Evolutionary conservation across 1,139 yeast genomes (phyloP), one percentile per base, ranked within the genome.

Genomic region (Yamadazyma mexicana): DNA sequence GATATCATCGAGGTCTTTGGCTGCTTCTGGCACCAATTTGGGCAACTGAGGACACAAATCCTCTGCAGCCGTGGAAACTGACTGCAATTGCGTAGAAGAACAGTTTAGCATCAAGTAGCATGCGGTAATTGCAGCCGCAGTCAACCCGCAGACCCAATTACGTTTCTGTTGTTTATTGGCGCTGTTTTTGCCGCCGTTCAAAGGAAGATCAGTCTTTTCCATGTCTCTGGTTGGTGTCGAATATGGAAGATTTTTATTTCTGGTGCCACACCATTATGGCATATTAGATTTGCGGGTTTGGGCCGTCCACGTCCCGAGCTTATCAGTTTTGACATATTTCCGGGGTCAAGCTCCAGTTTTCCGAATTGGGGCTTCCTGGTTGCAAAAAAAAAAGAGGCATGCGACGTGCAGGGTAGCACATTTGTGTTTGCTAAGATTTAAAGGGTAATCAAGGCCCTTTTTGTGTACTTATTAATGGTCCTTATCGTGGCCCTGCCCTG

Each of bases 21-120:
- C 51, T 23, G 44, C 47, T 29, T 44, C 50, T 2, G 59, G 61
- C 4, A 52, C 35, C 31, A 40, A 34, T 39, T 52, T 31, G 20
- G 51, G 33, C 44, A 56, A 27, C 42, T 50, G 12, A 16, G 43
- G 39, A 43, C 54, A 39, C 34, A 29, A 31, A 17, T 42, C 44
- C 15, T 25, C 34, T n/a, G 12, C 9, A 27, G 6, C 17, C 8
- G 17, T 12, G 30, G 16, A 4, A 27, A 5, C 16, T 5, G 14
- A 4, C 5, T 15, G 31, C 18, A 28, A 28, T 16, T 28, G 6
- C 5, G 5, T 15, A 12, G 11, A 27, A 14, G 30, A 10, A 27
- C 8, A 4, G 8, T 27, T 27, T 5, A 27, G 9, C 14, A 28
- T 7, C n/a, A 8, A 17, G 17, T 12, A 27, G 9, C 11, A 15